Conservation (phyloP, 2,329 filamentous ascomycete genomes). For the Aspergillus tubingensis region DNA sequence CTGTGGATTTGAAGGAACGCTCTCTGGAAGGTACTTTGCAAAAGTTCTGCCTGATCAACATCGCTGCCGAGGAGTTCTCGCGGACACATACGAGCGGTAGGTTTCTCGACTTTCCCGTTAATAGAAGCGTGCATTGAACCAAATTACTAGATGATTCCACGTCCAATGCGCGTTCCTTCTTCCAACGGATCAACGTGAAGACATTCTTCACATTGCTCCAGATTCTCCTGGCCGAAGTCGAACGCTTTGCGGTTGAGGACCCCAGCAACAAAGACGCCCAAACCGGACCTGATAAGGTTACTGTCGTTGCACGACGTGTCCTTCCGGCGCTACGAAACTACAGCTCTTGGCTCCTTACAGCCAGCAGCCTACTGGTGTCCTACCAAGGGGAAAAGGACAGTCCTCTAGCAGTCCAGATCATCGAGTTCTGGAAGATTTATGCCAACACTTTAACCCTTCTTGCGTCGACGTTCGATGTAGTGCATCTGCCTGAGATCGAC, state of each 20-base stretch:
- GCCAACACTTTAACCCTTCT: constrained; percentile 63
- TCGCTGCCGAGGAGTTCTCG: constrained; percentile 78
- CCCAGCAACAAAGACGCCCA: constrained; percentile 43
- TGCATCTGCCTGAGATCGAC: constrained; percentile 56
- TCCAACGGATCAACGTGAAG: constrained; percentile 75
- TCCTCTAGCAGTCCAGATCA: constrained; percentile 58
- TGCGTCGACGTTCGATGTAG: constrained; percentile 60
- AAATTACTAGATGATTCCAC: constrained; percentile 51
- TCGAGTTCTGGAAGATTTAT: constrained; percentile 67
- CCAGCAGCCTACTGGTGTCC: constrained; percentile 56
- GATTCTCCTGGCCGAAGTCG: constrained; percentile 69
- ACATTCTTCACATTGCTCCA: constrained; percentile 73
- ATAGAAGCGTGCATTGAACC: constrained; percentile 18
- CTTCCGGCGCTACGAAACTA: constrained; percentile 67
- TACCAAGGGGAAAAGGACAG: constrained; percentile 53
- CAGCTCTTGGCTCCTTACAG: constrained; percentile 66
- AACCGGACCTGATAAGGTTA: constrained; percentile 52
- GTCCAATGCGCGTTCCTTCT: constrained; percentile 54
- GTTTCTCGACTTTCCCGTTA: constrained; percentile 18
- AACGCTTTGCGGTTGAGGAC: constrained; percentile 56
- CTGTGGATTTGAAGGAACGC: constrained; percentile 70
- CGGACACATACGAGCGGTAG: constrained; percentile 61
- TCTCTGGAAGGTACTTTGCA: constrained; percentile 66
- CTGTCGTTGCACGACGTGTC: constrained; percentile 60
- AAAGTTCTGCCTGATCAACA: constrained; percentile 82